Conservation (phyloP, 768 basidiomycete genomes). For the Tylopilus subfusipes region DNA sequence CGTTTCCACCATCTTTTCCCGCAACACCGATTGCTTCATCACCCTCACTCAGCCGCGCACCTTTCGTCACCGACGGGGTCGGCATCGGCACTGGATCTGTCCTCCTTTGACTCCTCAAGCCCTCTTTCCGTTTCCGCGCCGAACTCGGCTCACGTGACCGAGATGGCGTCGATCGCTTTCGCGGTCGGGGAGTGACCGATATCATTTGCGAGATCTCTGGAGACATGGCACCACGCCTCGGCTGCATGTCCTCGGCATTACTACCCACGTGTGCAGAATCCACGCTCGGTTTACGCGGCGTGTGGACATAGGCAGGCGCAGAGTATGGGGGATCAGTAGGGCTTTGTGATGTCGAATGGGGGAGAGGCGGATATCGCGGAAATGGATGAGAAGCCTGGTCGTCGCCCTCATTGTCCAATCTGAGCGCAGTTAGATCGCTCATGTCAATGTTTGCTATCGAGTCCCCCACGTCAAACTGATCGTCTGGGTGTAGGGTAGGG, state of each 20-base stretch:
- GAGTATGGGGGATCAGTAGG: not conserved
- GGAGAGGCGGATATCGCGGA: slow-evolving; percentile 26
- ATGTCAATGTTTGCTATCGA: slow-evolving; percentile 30
- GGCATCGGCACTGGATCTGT: slow-evolving; percentile 13
- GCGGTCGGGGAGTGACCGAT: slow-evolving; percentile 36
- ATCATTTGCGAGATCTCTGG: slow-evolving; percentile 42
- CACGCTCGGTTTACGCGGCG: slow-evolving; percentile 21
- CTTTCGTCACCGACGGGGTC: not conserved
- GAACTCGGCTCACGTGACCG: slow-evolving; percentile 24
- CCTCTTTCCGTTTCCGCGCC: slow-evolving; percentile 16
- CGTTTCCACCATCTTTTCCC: slow-evolving; percentile 35
- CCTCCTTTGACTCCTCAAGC: slow-evolving; percentile 4
- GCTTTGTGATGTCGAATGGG: slow-evolving; percentile 13
- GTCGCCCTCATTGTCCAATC: slow-evolving; percentile 26
- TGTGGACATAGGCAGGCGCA: slow-evolving; percentile 21
- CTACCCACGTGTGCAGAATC: slow-evolving; percentile 10
- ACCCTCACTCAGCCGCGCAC: not conserved
- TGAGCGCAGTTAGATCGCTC: slow-evolving; percentile 31
- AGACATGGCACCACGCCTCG: slow-evolving; percentile 23
- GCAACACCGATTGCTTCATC: not conserved
- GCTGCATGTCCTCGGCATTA: slow-evolving; percentile 3
- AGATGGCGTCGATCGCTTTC: slow-evolving; percentile 22
- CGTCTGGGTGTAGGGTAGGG: not conserved
- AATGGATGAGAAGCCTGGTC: slow-evolving; percentile 23
- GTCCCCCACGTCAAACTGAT: slow-evolving; percentile 15